Evolutionary conservation across 2,329 filamentous ascomycete genomes (phyloP).

Genomic region (Sporothrix variecibatus): DNA sequence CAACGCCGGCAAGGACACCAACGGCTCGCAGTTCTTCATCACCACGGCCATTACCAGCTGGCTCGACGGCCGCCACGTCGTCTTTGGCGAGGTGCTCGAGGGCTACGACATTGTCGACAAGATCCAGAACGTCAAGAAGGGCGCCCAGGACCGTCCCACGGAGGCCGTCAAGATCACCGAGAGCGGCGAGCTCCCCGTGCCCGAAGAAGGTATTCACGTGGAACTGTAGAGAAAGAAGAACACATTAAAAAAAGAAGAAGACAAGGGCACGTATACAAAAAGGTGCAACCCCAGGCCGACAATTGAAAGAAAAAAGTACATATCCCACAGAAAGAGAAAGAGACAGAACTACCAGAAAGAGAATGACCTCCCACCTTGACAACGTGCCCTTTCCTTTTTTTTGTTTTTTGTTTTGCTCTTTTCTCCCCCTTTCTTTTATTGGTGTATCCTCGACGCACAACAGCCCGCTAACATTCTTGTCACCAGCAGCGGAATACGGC

Average conservation of each 20-base stretch:
- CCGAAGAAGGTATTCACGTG: slow-evolving; percentile 89
- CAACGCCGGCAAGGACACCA: slow-evolving; percentile 82
- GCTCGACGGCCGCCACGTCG: slow-evolving; percentile 82
- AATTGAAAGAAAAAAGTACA: slow-evolving; percentile 7
- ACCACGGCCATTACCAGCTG: slow-evolving; percentile 81
- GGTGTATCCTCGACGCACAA: slow-evolving; percentile 23
- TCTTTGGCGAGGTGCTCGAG: slow-evolving; percentile 86
- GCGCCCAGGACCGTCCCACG: slow-evolving; percentile 66
- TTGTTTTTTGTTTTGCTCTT: neutral
- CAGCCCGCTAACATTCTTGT: slow-evolving; percentile 31
- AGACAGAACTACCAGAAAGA: neutral
- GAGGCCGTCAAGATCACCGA: slow-evolving; percentile 74
- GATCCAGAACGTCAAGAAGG: slow-evolving; percentile 73
- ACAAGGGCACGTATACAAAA: slow-evolving; percentile 5
- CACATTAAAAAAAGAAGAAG: neutral
- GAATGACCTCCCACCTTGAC: neutral
- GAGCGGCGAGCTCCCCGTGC: slow-evolving; percentile 81
- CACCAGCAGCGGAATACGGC: slow-evolving; percentile 41
- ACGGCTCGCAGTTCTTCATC: slow-evolving; percentile 89
- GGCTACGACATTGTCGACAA: slow-evolving; percentile 78
- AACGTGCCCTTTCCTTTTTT: slow-evolving; percentile 7
- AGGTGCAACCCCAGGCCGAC: neutral
- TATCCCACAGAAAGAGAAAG: neutral
- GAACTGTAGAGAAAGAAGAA: slow-evolving; percentile 63
- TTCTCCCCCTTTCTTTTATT: slow-evolving; percentile 10